phyloP scores from a whole-genome alignment of 1,284 basidiomycete species.

The Fistulinella staudtii region DNA sequence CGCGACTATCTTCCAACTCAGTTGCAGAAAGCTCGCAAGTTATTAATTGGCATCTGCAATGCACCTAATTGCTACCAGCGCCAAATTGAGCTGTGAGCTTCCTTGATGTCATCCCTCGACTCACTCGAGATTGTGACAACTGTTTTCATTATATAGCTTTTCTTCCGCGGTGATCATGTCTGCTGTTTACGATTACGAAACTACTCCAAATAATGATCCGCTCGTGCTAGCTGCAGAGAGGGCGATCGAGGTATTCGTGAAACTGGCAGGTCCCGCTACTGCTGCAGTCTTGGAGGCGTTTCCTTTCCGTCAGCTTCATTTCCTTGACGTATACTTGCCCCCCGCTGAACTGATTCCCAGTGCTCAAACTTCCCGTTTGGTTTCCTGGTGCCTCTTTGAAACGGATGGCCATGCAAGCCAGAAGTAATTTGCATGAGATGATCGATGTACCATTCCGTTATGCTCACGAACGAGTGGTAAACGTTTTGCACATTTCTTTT shows the following conservation, averaged over 20 bases:
- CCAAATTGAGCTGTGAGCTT: conserved; percentile 31
- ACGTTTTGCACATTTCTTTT: neutral
- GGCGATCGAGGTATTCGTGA: conserved; percentile 27
- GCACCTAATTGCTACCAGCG: conserved; percentile 26
- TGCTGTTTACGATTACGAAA: conserved; percentile 34
- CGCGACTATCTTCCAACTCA: conserved; percentile 27
- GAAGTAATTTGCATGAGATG: conserved; percentile 28
- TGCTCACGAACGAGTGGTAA: conserved; percentile 28
- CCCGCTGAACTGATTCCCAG: conserved; percentile 19
- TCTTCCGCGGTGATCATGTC: conserved; percentile 34
- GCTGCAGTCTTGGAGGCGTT: conserved; percentile 31
- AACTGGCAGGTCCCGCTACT: conserved; percentile 26
- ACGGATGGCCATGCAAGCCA: conserved; percentile 32
- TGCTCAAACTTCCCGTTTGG: conserved; percentile 29
- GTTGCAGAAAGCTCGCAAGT: conserved; percentile 27
- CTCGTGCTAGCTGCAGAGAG: conserved; percentile 29
- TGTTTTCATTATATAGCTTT: conserved; percentile 16
- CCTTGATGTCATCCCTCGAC: neutral
- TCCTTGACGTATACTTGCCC: conserved; percentile 2
- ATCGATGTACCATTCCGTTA: conserved; percentile 29
- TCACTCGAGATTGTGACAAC: conserved; percentile 4
- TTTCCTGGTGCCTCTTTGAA: conserved; percentile 28
- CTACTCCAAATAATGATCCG: conserved; percentile 23
- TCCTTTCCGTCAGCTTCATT: conserved; percentile 30
- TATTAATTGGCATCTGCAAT: conserved; percentile 22